phyloP scores from a whole-genome alignment of 768 basidiomycete species.

The Cubamyces sp. region DNA sequence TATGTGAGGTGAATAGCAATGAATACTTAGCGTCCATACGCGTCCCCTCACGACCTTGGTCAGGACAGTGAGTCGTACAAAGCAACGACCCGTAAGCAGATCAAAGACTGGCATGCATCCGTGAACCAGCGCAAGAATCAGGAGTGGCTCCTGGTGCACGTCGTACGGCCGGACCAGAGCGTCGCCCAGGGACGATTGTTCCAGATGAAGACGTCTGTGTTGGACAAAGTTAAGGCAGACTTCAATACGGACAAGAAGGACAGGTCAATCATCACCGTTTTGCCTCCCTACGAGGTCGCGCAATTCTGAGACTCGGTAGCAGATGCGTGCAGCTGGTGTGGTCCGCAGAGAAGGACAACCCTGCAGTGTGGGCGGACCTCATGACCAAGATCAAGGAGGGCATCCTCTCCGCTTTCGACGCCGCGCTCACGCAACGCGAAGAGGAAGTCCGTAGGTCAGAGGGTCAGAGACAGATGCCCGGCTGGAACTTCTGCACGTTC shows the following conservation, averaged over 20 bases:
- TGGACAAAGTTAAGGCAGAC: conserved; percentile 91
- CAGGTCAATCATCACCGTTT: conserved; percentile 49
- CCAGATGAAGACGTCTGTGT: conserved; percentile 80
- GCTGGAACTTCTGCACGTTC: conserved; percentile 99
- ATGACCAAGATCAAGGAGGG: conserved; percentile 90
- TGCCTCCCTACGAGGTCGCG: conserved; percentile 9
- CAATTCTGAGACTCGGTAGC: conserved; percentile 19
- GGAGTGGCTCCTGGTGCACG: conserved; percentile 92
- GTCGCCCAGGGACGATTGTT: conserved; percentile 68
- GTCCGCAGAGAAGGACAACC: conserved; percentile 71
- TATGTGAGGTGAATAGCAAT: conserved; percentile 74
- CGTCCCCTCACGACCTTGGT: conserved; percentile 6
- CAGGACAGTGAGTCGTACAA: conserved; percentile 80
- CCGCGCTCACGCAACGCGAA: conserved; percentile 74
- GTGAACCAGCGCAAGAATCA: conserved; percentile 75
- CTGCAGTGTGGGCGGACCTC: conserved; percentile 86
- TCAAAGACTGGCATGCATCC: conserved; percentile 87
- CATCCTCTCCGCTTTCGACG: conserved; percentile 81
- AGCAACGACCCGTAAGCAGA: conserved; percentile 75
- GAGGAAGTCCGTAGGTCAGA: conserved; percentile 93
- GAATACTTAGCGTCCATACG: neutral
- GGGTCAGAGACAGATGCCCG: conserved; percentile 87
- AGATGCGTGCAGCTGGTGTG: conserved; percentile 87
- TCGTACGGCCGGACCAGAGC: conserved; percentile 74
- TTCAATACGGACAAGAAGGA: conserved; percentile 91